Evolutionary conservation across 2,329 filamentous ascomycete genomes (phyloP).

Genomic region (Coniochaeta hoffmannii): DNA sequence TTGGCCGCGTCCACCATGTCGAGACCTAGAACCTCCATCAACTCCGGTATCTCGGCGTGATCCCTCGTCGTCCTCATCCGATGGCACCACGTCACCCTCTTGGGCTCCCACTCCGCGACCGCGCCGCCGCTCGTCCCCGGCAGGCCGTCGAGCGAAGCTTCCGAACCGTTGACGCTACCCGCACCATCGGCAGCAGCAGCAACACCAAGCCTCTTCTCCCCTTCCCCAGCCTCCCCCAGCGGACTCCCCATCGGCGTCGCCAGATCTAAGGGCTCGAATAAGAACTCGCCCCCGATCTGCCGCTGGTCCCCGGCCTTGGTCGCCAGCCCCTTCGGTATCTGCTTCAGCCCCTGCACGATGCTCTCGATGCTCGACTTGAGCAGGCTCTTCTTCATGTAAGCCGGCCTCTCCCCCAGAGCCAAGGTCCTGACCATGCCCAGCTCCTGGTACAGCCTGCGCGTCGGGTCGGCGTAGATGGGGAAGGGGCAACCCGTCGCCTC

Average conservation of each 20-base stretch:
- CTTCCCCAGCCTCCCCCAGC: not conserved
- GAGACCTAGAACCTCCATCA: slow-evolving; percentile 56
- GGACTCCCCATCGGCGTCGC: slow-evolving; percentile 29
- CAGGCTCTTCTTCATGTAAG: slow-evolving; percentile 54
- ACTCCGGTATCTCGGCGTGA: slow-evolving; percentile 62
- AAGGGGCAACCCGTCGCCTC: slow-evolving; percentile 57
- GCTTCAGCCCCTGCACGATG: slow-evolving; percentile 52
- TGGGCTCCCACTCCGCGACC: slow-evolving; percentile 30
- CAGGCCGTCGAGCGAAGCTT: slow-evolving; percentile 12
- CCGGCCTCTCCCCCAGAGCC: slow-evolving; percentile 50
- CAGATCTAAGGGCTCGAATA: slow-evolving; percentile 55
- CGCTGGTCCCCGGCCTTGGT: slow-evolving; percentile 57
- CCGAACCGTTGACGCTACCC: not conserved
- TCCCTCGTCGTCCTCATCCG: slow-evolving; percentile 74
- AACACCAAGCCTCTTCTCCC: not conserved
- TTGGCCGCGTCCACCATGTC: slow-evolving; percentile 25
- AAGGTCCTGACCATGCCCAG: slow-evolving; percentile 64
- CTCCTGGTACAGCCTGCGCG: slow-evolving; percentile 54
- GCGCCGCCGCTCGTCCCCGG: slow-evolving; percentile 10
- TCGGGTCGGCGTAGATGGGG: slow-evolving; percentile 72
- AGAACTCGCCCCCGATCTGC: slow-evolving; percentile 70
- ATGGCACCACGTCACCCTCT: slow-evolving; percentile 70
- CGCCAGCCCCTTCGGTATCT: slow-evolving; percentile 49
- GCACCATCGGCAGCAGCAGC: not conserved
- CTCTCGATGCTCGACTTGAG: slow-evolving; percentile 41